Evolutionary conservation across 495 filamentous ascomycete species (phyloP).

Genomic region (Talaromyces proteolyticus): DNA sequence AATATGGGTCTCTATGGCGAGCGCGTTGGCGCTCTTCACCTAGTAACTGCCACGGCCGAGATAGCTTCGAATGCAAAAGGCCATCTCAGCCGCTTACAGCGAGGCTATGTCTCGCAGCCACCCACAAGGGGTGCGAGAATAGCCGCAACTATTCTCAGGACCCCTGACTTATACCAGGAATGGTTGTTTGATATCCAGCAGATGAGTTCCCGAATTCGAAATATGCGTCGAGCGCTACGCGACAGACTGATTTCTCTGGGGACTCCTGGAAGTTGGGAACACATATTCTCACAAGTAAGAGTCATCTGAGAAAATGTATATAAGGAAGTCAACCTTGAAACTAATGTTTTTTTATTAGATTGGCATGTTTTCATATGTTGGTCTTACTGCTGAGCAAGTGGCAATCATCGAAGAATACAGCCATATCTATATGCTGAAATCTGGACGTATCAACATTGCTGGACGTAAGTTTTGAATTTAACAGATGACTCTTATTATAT

Average conservation of each 20-base stretch:
- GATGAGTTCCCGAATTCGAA: constrained; percentile 24
- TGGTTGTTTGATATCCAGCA: constrained; percentile 24
- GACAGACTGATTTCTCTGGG: constrained; percentile 13
- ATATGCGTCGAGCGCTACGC: constrained; percentile 19
- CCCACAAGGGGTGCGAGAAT: constrained; percentile 18
- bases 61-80: not conserved
- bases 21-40: constrained; percentile 20
- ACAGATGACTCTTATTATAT: no score
- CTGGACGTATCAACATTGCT: constrained; percentile 14
- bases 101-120: constrained; percentile 12
- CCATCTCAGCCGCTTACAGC: constrained; percentile 6
- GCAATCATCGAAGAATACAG: constrained; percentile 12
- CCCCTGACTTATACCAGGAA: constrained; percentile 8
- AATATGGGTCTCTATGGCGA: constrained; percentile 31
- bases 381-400: constrained; percentile 14
- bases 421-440: constrained; percentile 18
- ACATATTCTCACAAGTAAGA: constrained; percentile 9
- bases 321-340: no score
- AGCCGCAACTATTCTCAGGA: constrained; percentile 12
- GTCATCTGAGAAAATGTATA: not conserved
- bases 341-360: constrained; percentile 9
- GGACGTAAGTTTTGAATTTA: constrained; percentile 32
- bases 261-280: constrained; percentile 21
- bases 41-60: constrained; percentile 7
- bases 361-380: constrained; percentile 26